Evolutionary conservation across 257 asterid genomes (phyloP).

Genomic region (Primulina tabacum): DNA sequence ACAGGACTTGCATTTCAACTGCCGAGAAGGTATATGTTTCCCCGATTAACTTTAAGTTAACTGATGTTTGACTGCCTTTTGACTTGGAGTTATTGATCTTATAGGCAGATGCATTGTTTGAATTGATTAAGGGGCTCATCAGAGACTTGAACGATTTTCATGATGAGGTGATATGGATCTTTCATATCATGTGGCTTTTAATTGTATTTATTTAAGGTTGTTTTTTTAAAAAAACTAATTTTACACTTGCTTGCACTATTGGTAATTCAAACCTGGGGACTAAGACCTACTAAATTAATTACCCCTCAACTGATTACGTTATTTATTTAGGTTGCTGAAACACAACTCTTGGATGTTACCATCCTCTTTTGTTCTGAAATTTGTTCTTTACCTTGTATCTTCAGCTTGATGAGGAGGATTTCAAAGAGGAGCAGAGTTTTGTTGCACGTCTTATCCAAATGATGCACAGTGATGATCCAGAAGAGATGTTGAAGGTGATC

Average conservation of each 20-base stretch:
- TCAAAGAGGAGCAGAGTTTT: conserved; percentile 87
- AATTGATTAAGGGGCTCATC: conserved; percentile 83
- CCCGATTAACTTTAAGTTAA: conserved; percentile 16
- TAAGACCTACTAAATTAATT: background rate
- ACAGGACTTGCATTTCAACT: conserved; percentile 68
- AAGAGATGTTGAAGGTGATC: conserved; percentile 89
- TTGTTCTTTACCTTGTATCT: conserved; percentile 21
- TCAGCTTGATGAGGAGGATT: conserved; percentile 93
- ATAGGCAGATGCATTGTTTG: conserved; percentile 87
- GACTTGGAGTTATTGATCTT: conserved; percentile 35
- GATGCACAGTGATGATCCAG: conserved; percentile 80
- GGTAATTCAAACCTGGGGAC: background rate
- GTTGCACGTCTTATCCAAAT: conserved; percentile 91
- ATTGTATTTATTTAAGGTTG: conserved; percentile 4
- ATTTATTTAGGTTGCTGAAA: conserved; percentile 9
- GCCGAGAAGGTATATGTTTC: conserved; percentile 71
- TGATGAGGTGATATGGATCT: conserved; percentile 65
- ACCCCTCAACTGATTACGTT: background rate
- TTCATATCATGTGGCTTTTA: conserved; percentile 22
- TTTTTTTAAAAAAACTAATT: too few species aligned
- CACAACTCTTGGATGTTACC: conserved; percentile 3
- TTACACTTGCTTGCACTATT: background rate
- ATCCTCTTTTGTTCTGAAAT: conserved; percentile 19
- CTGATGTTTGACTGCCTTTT: conserved; percentile 24
- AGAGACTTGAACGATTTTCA: conserved; percentile 60